Percentiles rank a stretch among this genome's conserved stretches.
Conservation (phyloP, 352 stramenopile genomes). For the Pythium pyrilobum region DNA sequence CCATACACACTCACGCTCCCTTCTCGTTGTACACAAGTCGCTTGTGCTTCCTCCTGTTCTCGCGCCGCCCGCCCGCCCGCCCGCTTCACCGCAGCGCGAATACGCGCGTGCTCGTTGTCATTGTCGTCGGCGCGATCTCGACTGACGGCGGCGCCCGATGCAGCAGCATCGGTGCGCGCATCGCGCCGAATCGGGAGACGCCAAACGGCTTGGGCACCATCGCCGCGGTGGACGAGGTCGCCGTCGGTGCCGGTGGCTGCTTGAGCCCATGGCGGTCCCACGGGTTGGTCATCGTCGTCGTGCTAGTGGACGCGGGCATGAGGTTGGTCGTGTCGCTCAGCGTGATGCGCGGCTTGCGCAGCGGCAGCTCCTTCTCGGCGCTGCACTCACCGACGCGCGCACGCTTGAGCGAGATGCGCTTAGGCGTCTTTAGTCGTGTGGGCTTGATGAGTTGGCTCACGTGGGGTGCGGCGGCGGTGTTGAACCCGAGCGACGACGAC, state of each 20-base stretch:
- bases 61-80: neutral
- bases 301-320: slow-evolving; percentile 22
- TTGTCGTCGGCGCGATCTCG: neutral
- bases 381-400: slow-evolving; percentile 37
- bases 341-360: slow-evolving; percentile 46
- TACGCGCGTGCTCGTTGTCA: slow-evolving; percentile 7
- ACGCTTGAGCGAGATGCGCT: slow-evolving; percentile 57
- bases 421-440: slow-evolving; percentile 40
- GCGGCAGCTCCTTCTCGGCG: slow-evolving; percentile 38
- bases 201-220: slow-evolving; percentile 5
- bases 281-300: slow-evolving; percentile 20
- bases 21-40: too few relatives aligned
- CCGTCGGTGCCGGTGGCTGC: neutral
- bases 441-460: slow-evolving; percentile 43
- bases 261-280: slow-evolving; percentile 15
- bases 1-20: too few relatives aligned
- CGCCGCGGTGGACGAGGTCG: neutral
- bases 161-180: neutral
- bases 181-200: neutral
- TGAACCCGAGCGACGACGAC: neutral
- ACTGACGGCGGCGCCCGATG: neutral
- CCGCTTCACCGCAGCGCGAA: slow-evolving; percentile 16
- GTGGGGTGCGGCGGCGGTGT: neutral
- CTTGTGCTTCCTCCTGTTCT: neutral
- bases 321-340: slow-evolving; percentile 22